phyloP scores from a whole-genome alignment of 2,329 filamentous ascomycete species.

The Hymenoscyphus infarciens region DNA sequence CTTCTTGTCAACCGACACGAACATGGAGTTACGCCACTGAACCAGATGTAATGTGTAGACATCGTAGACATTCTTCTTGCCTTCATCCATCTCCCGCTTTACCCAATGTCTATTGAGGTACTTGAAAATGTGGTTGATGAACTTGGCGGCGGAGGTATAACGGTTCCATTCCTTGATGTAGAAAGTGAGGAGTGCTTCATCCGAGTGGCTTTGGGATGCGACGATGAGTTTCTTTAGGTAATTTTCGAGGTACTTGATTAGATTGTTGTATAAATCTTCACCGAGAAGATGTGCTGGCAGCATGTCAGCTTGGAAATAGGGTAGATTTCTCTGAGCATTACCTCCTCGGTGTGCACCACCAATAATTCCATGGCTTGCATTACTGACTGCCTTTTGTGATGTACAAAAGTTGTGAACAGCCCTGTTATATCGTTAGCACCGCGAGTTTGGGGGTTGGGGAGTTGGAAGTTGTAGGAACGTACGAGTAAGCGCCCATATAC shows the following conservation, averaged over 20 bases:
- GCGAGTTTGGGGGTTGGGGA: neutral
- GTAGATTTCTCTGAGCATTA: conserved; percentile 35
- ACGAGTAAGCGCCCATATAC: conserved; percentile 98
- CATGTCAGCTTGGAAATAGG: conserved; percentile 15
- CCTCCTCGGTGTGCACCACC: conserved; percentile 68
- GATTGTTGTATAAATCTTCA: conserved; percentile 90
- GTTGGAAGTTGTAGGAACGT: conserved; percentile 30
- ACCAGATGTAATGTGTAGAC: conserved; percentile 96
- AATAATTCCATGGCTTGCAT: conserved; percentile 42
- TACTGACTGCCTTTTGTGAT: conserved; percentile 85
- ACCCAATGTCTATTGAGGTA: conserved; percentile 99
- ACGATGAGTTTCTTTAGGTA: conserved; percentile 70
- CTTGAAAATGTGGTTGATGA: conserved; percentile 93
- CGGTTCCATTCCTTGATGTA: conserved; percentile 97
- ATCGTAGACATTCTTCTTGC: conserved; percentile 97
- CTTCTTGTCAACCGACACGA: conserved; percentile 75
- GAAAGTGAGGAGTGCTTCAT: conserved; percentile 85
- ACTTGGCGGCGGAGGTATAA: conserved; percentile 93
- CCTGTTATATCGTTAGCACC: conserved; percentile 45
- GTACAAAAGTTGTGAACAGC: conserved; percentile 99
- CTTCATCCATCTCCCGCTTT: conserved; percentile 97
- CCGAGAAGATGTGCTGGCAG: conserved; percentile 80
- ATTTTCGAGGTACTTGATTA: conserved; percentile 76
- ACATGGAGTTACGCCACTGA: conserved; percentile 91
- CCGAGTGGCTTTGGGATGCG: conserved; percentile 73